Base-by-base conservation (phyloP, 83 land plant genomes). In the Diphasiastrum complanatum region DNA sequence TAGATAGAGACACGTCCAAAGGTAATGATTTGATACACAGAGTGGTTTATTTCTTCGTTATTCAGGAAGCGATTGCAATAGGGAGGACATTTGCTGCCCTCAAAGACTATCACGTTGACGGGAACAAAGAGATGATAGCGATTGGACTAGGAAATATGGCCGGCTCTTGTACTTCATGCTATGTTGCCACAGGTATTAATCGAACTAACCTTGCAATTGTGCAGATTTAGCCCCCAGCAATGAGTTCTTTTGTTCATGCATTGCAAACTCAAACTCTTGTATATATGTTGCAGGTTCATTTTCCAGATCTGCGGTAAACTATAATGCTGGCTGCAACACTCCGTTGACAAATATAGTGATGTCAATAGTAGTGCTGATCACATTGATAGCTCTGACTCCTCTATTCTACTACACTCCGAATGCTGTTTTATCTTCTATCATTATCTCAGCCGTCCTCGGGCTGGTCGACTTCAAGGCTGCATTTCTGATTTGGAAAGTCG, bases 81-180 rank as follows among this genome's bases (percentile, higher is more conserved):
- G 98, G 88, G 67, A 83, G 98, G 68, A 85, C 91, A 33, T 92
- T 92, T 78, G 88, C 96, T 34, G 63, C 96, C 5, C 60, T 81
- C 63, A 83, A 83, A 60, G 88, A 85, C 72, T 92, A 85, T 59
- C 82, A 79, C 26, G 46, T 85, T 5, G 98, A 92, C 63, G 97
- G 97, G 24, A 91, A 87, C 85, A 91, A 91, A 76, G 95, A 91
- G 79, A 85, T 87, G 96, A 74, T 91, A 40, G 97, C 95, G 1
- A 61, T 87, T 29, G 95, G 97, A 48, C 54, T 75, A 28, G 82
- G 80, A 86, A 89, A 89, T 64, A 27, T 85, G 3, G 69, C 69
- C 19, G 91, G 85, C 43, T 85, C 96, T 29, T 76, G 76, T 72
- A 83, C 96, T 28, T 89, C 96, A 18, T 89, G 85, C 79, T 85